Conservation (phyloP, 352 stramenopile genomes). For the Phytophthora sp. region DNA sequence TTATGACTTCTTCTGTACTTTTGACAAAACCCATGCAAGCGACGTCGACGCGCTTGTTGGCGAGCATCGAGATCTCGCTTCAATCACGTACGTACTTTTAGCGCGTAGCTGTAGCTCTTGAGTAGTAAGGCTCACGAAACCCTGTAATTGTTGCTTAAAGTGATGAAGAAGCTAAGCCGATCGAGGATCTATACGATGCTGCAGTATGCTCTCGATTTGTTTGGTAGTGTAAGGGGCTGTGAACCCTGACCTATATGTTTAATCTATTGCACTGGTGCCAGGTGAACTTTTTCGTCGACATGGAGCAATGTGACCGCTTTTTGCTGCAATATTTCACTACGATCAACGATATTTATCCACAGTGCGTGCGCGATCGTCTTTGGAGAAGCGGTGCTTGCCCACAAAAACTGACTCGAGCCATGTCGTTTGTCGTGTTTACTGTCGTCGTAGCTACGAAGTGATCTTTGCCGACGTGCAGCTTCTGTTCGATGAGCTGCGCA, state of each 20-base stretch:
- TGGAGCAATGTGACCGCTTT: constrained; percentile 88
- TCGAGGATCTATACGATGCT: constrained; percentile 51
- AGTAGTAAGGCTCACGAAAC: neutral
- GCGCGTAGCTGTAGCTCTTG: too few species aligned
- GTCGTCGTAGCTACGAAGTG: constrained; percentile 58
- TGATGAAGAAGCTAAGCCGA: constrained; percentile 39
- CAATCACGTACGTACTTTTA: constrained; percentile 29
- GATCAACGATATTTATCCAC: constrained; percentile 84
- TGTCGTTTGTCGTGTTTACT: too few species aligned
- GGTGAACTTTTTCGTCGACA: constrained; percentile 87
- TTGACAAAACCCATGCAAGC: constrained; percentile 44
- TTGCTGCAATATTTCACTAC: constrained; percentile 80
- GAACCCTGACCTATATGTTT: too few species aligned
- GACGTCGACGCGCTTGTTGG: constrained; percentile 42
- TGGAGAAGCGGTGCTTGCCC: too few species aligned
- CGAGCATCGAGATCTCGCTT: constrained; percentile 31
- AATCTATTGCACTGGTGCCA: too few species aligned
- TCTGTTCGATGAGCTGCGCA: constrained; percentile 80
- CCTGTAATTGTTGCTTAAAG: neutral
- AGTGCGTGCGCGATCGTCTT: constrained; percentile 43
- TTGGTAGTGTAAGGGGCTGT: too few species aligned
- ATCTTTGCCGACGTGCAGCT: constrained; percentile 71
- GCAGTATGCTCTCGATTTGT: constrained; percentile 26
- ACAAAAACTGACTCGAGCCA: too few species aligned
- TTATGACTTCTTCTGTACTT: constrained; percentile 70